Percentiles rank a stretch among this genome's conserved stretches.
These are phyloP conservation scores for Rhizophora apiculata DNA, from an alignment of 345 rosid genomes.

Conservation along the genomic window DNA sequence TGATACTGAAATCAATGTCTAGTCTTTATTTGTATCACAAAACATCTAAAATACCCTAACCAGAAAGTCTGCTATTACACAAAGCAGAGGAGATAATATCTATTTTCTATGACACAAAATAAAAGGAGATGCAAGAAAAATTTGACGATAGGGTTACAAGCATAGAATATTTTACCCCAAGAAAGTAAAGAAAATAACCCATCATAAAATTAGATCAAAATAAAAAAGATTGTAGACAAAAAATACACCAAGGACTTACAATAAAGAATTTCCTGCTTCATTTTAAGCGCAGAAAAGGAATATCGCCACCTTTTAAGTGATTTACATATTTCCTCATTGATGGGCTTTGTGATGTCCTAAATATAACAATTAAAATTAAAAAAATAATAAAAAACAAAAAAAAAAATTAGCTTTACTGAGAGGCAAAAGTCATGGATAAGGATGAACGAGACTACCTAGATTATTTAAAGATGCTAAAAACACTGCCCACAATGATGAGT, in stretches of 20 bases:
- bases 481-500: no score
- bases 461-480: no score
- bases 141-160: no score
- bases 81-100: no score
- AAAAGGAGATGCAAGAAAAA: no score
- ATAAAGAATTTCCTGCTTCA: constrained; percentile 89
- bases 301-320: constrained; percentile 76
- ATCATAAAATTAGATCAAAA: not conserved
- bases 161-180: not conserved
- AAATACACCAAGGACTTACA: constrained; percentile 47
- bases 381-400: not conserved
- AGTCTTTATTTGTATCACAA: no score
- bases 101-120: no score
- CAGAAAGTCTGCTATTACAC: not conserved
- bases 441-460: no score
- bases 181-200: not conserved
- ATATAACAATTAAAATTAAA: constrained; percentile 9
- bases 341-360: constrained; percentile 85
- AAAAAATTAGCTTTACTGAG: not conserved
- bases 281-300: constrained; percentile 78
- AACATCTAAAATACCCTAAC: not conserved
- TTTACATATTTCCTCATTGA: constrained; percentile 70
- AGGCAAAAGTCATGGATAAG: no score
- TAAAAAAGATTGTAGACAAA: not conserved
- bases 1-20: no score